A percentile compares a stretch with the other conserved stretches of the same genome.
These are phyloP conservation scores for Pseudovirgaria hyperparasitica DNA, from an alignment of 2,329 filamentous ascomycete species.

Conservation along the genomic window DNA sequence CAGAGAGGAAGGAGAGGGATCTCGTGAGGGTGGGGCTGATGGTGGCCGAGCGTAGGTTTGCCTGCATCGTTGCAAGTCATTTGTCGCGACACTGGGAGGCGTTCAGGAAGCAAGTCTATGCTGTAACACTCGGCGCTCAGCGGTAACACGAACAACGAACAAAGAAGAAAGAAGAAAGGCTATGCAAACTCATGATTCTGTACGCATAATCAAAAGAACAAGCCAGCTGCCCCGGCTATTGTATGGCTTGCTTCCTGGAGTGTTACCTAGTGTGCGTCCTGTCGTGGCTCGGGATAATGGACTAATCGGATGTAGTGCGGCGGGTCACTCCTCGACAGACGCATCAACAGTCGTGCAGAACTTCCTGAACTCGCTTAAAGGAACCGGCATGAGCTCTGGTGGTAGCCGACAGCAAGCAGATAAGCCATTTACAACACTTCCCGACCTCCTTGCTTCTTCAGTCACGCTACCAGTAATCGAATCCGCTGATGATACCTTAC, in stretches of 20 bases:
- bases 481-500: constrained; percentile 46
- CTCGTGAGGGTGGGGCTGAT: constrained; percentile 87
- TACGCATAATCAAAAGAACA: too few relatives aligned
- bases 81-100: constrained; percentile 21
- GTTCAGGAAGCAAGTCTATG: constrained; percentile 4
- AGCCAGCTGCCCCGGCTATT: too few relatives aligned
- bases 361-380: constrained; percentile 71
- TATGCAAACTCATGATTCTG: too few relatives aligned
- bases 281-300: too few relatives aligned
- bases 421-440: constrained; percentile 67
- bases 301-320: too few relatives aligned
- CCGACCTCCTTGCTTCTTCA: constrained; percentile 68
- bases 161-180: too few relatives aligned
- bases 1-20: constrained; percentile 75
- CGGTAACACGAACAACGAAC: too few relatives aligned
- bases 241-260: too few relatives aligned
- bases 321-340: constrained; percentile 47
- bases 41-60: constrained; percentile 98
- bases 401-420: constrained; percentile 35
- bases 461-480: constrained; percentile 69
- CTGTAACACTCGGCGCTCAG: constrained; percentile 2
- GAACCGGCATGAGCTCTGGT: constrained; percentile 33
- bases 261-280: too few relatives aligned
- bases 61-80: constrained; percentile 15
- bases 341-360: constrained; percentile 72